These are phyloP conservation scores for Gastrolobium villosum DNA, from an alignment of 306 rosid genomes.

Conservation along the genomic window DNA sequence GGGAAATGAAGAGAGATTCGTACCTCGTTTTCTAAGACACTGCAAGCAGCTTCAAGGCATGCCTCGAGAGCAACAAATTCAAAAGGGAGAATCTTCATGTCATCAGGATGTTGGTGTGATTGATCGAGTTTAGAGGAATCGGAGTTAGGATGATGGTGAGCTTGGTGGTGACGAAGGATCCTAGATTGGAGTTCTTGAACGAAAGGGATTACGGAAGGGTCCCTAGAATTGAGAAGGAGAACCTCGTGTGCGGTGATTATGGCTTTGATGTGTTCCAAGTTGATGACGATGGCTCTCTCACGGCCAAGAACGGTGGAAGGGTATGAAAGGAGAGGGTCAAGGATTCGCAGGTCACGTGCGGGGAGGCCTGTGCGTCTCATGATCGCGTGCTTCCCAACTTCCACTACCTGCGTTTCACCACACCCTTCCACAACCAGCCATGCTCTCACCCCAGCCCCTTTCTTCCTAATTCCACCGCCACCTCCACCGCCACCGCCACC, in stretches of 20 bases:
- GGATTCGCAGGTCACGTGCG: constrained; percentile 89
- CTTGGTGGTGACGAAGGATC: constrained; percentile 71
- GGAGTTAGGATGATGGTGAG: constrained; percentile 49
- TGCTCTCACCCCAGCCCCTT: constrained; percentile 75
- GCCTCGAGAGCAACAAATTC: constrained; percentile 92
- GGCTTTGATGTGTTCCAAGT: constrained; percentile 94
- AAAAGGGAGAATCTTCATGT: constrained; percentile 82
- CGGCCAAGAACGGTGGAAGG: constrained; percentile 71
- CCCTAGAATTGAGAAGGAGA: constrained; percentile 82
- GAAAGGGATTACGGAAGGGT: constrained; percentile 92
- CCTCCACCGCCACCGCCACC: not conserved
- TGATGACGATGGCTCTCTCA: constrained; percentile 90
- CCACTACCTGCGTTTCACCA: constrained; percentile 75
- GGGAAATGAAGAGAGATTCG: not conserved
- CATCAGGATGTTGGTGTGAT: constrained; percentile 47
- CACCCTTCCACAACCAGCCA: constrained; percentile 78
- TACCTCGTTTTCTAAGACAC: constrained; percentile 73
- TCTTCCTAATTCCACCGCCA: constrained; percentile 63
- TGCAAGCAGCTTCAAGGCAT: constrained; percentile 95
- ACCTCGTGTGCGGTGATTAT: constrained; percentile 92
- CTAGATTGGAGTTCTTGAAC: constrained; percentile 79
- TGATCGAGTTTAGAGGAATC: not conserved
- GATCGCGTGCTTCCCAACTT: constrained; percentile 90
- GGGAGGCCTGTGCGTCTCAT: constrained; percentile 97
- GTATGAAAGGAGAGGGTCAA: constrained; percentile 73